Conservation (phyloP, 148 eudicot species). For the Chenopodium formosanum region DNA sequence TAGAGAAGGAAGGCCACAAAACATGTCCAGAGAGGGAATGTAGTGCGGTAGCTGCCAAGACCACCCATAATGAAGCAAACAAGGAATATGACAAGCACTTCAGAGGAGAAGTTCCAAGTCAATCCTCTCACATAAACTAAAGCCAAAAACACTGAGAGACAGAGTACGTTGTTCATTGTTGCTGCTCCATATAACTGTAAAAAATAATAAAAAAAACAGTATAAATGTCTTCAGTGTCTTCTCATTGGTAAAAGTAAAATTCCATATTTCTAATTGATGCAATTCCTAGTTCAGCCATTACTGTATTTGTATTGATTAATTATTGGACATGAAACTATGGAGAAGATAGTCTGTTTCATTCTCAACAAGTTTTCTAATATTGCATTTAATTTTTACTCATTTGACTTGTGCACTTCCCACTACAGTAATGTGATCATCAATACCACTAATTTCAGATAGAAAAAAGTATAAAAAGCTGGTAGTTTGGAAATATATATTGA, state of each 20-base stretch:
- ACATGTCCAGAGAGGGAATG: constrained; percentile 83
- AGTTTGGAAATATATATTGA: no score
- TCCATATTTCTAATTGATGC: neutral
- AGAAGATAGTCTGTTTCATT: neutral
- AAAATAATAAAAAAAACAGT: neutral
- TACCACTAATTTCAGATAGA: no score
- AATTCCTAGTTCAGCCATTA: neutral
- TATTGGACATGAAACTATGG: neutral
- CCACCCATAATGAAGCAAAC: constrained; percentile 79
- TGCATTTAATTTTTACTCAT: no score
- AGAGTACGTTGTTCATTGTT: constrained; percentile 82
- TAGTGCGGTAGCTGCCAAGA: constrained; percentile 70
- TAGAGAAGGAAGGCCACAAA: constrained; percentile 70
- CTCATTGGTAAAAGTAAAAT: neutral
- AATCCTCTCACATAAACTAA: constrained; percentile 76
- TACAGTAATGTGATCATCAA: no score
- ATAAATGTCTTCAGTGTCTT: neutral
- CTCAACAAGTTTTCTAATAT: neutral
- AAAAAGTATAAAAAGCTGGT: no score
- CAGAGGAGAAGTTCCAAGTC: constrained; percentile 90
- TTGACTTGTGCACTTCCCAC: no score
- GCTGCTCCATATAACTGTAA: constrained; percentile 76
- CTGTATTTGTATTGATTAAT: neutral
- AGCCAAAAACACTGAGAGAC: constrained; percentile 84
- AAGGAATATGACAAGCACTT: constrained; percentile 76